Conservation (phyloP, 805 yeast genomes). For the Jamesozyma rosinii region DNA sequence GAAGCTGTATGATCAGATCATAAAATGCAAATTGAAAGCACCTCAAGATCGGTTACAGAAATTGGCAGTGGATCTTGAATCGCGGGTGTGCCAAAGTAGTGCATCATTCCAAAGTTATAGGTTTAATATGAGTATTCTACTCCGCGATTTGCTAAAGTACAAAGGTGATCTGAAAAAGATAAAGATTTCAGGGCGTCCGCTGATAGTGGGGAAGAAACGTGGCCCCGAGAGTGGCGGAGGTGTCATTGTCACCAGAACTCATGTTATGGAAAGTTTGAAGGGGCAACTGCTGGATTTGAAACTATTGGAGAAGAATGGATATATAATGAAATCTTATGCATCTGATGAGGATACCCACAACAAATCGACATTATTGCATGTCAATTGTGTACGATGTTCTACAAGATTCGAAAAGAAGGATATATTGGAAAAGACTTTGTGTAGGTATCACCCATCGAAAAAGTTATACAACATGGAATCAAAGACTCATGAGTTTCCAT, state of each 20-base stretch:
- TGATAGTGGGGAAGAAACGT: constrained; percentile 4
- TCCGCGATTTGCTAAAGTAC: constrained; percentile 23
- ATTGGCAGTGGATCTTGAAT: constrained; percentile 23
- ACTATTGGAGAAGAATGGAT: constrained; percentile 19
- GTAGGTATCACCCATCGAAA: constrained; percentile 26
- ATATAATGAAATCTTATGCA: constrained; percentile 10
- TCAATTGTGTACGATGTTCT: constrained; percentile 25
- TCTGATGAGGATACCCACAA: constrained; percentile 2
- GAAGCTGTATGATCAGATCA: constrained; percentile 18
- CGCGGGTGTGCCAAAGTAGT: constrained; percentile 21
- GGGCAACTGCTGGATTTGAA: constrained; percentile 13
- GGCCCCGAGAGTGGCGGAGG: neutral
- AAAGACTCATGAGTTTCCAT: constrained; percentile 22
- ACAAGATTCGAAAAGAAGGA: constrained; percentile 20
- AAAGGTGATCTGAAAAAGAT: constrained; percentile 24
- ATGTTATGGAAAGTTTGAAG: constrained; percentile 15
- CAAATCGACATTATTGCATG: constrained; percentile 3
- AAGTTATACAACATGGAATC: constrained; percentile 20
- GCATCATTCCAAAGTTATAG: constrained; percentile 24
- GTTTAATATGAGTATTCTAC: constrained; percentile 25
- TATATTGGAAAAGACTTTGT: constrained; percentile 21
- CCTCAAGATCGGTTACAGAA: constrained; percentile 8
- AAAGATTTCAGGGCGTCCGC: constrained; percentile 16
- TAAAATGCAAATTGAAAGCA: constrained; percentile 12
- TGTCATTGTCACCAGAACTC: constrained; percentile 6